phyloP scores from a whole-genome alignment of 768 basidiomycete genomes.

The Nevesoporus exiguus region DNA sequence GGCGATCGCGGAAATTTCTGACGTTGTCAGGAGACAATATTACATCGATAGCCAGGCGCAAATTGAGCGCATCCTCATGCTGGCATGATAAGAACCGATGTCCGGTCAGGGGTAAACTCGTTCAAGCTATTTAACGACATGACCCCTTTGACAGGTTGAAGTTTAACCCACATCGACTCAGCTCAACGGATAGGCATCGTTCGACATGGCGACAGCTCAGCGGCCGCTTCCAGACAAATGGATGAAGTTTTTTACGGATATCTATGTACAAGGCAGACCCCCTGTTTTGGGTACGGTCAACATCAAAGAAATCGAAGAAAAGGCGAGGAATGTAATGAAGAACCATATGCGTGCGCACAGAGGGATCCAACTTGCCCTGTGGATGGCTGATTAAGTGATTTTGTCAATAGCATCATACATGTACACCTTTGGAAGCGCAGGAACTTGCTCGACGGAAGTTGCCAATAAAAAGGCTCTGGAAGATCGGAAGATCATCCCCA shows the following conservation, averaged over 20 bases:
- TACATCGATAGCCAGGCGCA: background rate
- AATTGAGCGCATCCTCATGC: background rate
- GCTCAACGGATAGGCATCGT: background rate
- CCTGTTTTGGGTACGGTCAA: slow-evolving; percentile 54
- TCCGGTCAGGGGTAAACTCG: background rate
- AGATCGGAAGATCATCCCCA: slow-evolving; percentile 73
- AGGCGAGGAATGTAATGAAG: slow-evolving; percentile 60
- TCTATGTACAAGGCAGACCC: slow-evolving; percentile 19
- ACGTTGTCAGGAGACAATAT: background rate
- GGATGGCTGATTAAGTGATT: background rate
- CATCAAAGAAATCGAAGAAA: slow-evolving; percentile 61
- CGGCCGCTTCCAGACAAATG: slow-evolving; percentile 24
- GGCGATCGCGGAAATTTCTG: background rate
- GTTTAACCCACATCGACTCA: background rate
- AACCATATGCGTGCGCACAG: slow-evolving; percentile 46
- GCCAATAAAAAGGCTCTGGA: slow-evolving; percentile 64
- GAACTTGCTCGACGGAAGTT: slow-evolving; percentile 60
- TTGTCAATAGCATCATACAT: slow-evolving; percentile 54
- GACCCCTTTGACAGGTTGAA: background rate
- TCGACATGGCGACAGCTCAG: slow-evolving; percentile 7
- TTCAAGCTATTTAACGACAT: background rate
- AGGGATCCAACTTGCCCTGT: background rate
- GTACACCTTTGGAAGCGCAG: slow-evolving; percentile 78
- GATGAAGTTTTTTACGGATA: slow-evolving; percentile 21
- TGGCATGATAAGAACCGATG: background rate